Evolutionary conservation across 2,329 filamentous ascomycete species (phyloP), one percentile per base, ranked within the genome.

Genomic region (Botrytis byssoidea): DNA sequence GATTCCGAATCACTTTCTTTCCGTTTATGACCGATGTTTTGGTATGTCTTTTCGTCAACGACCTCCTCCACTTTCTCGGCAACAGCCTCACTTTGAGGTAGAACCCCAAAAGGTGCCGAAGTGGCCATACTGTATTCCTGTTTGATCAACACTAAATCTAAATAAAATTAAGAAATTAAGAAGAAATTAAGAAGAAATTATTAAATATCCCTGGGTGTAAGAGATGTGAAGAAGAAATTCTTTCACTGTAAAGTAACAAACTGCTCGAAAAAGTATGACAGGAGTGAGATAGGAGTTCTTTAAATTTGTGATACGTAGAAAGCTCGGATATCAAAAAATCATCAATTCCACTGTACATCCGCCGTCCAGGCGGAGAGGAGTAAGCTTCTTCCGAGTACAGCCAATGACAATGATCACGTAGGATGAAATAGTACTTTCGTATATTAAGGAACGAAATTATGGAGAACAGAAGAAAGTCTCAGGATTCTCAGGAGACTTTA

Each of bases 51-150:
- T 25, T 68, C 71, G 20, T 46, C 22, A 32, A 60, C 20, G 35
- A 69, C 32, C 29, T 73, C 73, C 18, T 75, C 69, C 29, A 70
- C 35, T n/a, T 69, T 70, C 25, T 74, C 48, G 20, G 69, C 51
- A 48, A 71, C 59, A 7, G 29, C 74, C 48, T 71, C 70, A 20
- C 66, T 75, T 67, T 74, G 69, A 37, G 74, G 60, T 44, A 74
- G 35, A 42, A 35, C 75, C 64, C 71, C 76, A 61, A 70, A 75
- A 22, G 73, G 74, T 44, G 70, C 61, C 14, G 71, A 48, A 48
- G 74, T 74, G 55, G 76, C 75, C 76, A 77, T 77, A n/a, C 32
- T 60, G 29, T 51, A 37, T 29, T 25, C 3, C n/a, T 55, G 25
- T 16, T 46, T 64, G 57, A 46, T 29, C 9, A 37, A 48, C n/a